Evolutionary conservation across 305 asterid species (phyloP).

Genomic region (Fraxinus greggii): DNA sequence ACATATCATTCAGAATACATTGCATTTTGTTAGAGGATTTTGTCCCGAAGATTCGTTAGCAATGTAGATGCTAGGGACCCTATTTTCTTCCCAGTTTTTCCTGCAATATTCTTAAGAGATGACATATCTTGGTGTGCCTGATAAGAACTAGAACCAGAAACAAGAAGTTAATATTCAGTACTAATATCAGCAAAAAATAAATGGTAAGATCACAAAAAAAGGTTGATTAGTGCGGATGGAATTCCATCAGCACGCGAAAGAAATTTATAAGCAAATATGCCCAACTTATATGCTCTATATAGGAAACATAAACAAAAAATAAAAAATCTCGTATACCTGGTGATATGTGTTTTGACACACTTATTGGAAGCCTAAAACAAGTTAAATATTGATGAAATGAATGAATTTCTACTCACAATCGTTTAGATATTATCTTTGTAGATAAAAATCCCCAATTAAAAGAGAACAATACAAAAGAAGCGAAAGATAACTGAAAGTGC

Average conservation of each 20-base stretch:
- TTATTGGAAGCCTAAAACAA: no score
- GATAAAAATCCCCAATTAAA: no score
- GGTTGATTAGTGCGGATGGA: neutral
- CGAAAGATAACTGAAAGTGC: no score
- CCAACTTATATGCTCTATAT: neutral
- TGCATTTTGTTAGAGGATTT: slow-evolving; percentile 56
- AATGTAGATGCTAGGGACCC: slow-evolving; percentile 67
- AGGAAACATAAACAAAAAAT: neutral
- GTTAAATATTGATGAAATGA: no score
- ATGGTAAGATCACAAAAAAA: neutral
- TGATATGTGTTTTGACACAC: no score
- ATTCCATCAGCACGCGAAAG: neutral
- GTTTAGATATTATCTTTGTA: no score
- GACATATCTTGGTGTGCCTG: slow-evolving; percentile 94
- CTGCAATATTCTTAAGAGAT: slow-evolving; percentile 81
- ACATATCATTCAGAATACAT: slow-evolving; percentile 13
- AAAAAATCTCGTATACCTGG: slow-evolving; percentile 49
- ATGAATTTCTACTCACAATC: no score
- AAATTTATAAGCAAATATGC: neutral
- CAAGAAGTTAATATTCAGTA: neutral
- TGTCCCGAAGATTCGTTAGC: slow-evolving; percentile 81
- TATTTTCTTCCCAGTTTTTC: slow-evolving; percentile 92
- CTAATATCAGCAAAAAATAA: neutral
- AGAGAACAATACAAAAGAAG: no score
- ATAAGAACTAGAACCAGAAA: neutral